Base-by-base conservation (phyloP, 2,329 filamentous ascomycete genomes). In the Ophiostoma pallidulum region DNA sequence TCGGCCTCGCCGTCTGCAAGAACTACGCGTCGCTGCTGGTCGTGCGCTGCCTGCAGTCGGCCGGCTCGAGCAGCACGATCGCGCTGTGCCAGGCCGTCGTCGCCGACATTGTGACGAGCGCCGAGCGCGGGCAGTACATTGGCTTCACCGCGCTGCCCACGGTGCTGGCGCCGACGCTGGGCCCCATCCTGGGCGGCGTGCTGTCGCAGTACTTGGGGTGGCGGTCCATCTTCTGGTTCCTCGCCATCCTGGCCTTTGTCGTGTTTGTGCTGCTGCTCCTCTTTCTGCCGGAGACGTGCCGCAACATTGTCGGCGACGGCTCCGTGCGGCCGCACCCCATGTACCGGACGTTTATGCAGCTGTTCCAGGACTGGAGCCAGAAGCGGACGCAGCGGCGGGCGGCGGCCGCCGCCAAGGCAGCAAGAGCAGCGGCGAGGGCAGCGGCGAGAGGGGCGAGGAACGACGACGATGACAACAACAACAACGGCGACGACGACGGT, bases 41-140 rank as follows among this genome's bases (percentile, higher is more conserved):
- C 2, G 63, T 85, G 8, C 72, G 81, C 0, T 78, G 76, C 64
- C 49, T 83, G 3, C 81, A 85, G 57, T 79, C 77, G 28, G 69
- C 70, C 0, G 81, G 83, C 1, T 82, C 77, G 59, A 82, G 78
- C 55, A 80, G 80, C 0, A 84, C 82, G 0, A 69, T 88, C n/a
- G 81, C 85, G 0, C 68, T 92, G 1, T 78, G 77, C 0, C 83
- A 75, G 51, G 86, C 80, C 2, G 78, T 88, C 2, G 75, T 90
- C 13, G 80, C 82, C 1, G 86, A 92, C 56, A 72, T 89, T 5
- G 73, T 80, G 0, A 78, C 82, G 0, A 79, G 75, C 39, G 72
- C 76, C 0, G 83, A 91, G 60, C 70, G 86, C 55, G 86, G 86
- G 3, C 76, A 73, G 48, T 90, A 85, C 58, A 82, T 90, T 67